Evolutionary conservation across 257 asterid species (phyloP).

Genomic region (Galeopsis tetrahit): DNA sequence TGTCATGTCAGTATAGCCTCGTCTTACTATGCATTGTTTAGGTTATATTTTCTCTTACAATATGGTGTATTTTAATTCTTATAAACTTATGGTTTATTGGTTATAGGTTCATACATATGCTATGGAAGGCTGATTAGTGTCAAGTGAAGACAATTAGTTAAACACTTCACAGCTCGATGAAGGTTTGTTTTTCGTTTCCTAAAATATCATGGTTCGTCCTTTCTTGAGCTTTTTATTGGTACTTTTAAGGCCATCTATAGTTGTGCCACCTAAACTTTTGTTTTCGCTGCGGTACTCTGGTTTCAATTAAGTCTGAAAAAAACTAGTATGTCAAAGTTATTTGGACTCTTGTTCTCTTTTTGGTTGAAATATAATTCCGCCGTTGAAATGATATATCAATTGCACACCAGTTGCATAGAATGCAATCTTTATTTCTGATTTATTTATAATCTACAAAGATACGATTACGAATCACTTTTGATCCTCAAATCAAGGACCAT

Average conservation of each 20-base stretch:
- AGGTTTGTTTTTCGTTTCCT: slow-evolving; percentile 26
- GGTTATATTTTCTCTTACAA: not conserved
- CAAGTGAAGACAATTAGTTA: slow-evolving; percentile 26
- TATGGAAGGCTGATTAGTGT: slow-evolving; percentile 65
- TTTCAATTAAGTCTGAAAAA: not conserved
- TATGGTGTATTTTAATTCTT: slow-evolving; percentile 15
- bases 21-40: slow-evolving; percentile 11
- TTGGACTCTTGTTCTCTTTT: not conserved
- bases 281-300: not conserved
- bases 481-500: not conserved
- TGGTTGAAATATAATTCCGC: not conserved
- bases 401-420: not conserved
- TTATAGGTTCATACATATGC: slow-evolving; percentile 75
- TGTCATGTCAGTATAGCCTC: slow-evolving; percentile 23
- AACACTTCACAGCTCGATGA: slow-evolving; percentile 38
- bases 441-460: not conserved
- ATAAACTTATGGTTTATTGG: slow-evolving; percentile 27
- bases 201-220: slow-evolving; percentile 7
- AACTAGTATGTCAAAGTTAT: not conserved
- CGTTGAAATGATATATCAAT: not conserved
- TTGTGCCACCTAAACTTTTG: not conserved
- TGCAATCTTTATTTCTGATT: not conserved
- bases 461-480: not conserved
- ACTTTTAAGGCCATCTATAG: not conserved
- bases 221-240: not conserved